Evolutionary conservation across 2,329 filamentous ascomycete species (phyloP).

Genomic region (Penicillium sp.): DNA sequence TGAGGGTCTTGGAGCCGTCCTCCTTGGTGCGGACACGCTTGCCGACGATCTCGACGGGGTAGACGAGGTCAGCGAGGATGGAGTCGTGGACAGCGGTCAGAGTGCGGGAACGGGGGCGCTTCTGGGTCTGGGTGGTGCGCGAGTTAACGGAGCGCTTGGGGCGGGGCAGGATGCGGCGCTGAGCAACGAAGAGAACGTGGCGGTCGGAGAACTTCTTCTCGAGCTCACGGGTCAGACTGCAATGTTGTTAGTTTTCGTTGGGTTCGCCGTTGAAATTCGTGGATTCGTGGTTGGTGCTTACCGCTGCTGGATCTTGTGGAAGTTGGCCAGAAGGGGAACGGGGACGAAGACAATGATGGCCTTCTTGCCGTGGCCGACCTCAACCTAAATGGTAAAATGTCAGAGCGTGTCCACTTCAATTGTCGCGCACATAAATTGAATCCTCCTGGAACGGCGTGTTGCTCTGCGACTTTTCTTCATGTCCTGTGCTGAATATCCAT

Average conservation of each 20-base stretch:
- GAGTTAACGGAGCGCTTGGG: constrained; percentile 98
- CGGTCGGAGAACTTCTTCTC: constrained; percentile 99
- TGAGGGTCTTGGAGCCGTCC: constrained; percentile 97
- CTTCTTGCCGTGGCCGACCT: constrained; percentile 99
- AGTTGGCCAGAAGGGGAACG: constrained; percentile 95
- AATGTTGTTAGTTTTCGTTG: constrained; percentile 10
- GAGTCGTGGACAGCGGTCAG: constrained; percentile 98
- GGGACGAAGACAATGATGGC: constrained; percentile 99
- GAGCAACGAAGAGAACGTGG: constrained; percentile 98
- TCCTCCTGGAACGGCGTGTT: constrained; percentile 8
- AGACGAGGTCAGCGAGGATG: constrained; percentile 97
- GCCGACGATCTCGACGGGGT: constrained; percentile 99
- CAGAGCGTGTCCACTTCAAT: constrained; percentile 23
- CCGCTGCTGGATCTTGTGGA: constrained; percentile 99
- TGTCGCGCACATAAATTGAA: constrained; percentile 14
- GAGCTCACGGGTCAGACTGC: constrained; percentile 96
- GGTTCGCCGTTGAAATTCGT: constrained; percentile 6
- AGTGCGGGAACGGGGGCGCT: constrained; percentile 96
- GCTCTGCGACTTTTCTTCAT: constrained; percentile 6
- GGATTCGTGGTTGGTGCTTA: constrained; percentile 54
- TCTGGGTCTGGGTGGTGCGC: constrained; percentile 96
- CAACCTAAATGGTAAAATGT: constrained; percentile 68
- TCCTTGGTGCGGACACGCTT: constrained; percentile 99
- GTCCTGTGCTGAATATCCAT: neutral
- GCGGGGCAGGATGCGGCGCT: constrained; percentile 96